A percentile compares a stretch with the other conserved stretches of the same genome.
Evolutionary conservation across 768 basidiomycete genomes (phyloP).

Genomic region (Sarcodon aspratus): DNA sequence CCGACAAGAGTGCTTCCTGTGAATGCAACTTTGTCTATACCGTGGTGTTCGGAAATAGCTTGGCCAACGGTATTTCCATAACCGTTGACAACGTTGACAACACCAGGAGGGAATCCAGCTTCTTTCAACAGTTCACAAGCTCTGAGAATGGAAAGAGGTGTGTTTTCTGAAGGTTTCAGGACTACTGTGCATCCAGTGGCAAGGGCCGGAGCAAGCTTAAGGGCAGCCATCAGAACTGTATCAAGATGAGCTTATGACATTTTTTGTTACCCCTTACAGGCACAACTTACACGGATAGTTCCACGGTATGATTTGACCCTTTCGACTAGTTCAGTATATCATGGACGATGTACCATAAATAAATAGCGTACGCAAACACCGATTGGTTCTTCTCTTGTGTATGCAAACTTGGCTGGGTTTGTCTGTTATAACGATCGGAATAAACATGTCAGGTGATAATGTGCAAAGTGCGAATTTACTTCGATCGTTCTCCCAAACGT

Average conservation of each 20-base stretch:
- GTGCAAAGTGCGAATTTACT: background rate
- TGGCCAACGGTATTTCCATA: conserved; percentile 61
- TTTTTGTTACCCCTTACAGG: no score
- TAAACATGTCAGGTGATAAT: no score
- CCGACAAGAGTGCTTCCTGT: conserved; percentile 79
- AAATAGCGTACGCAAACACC: no score
- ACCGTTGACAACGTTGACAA: conserved; percentile 67
- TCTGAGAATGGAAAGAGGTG: conserved; percentile 53
- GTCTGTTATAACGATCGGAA: no score
- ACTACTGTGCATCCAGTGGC: conserved; percentile 72
- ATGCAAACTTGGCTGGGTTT: background rate
- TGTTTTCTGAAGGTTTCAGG: conserved; percentile 76
- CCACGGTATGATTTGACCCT: no score
- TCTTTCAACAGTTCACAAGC: conserved; percentile 41
- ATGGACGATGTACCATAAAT: no score
- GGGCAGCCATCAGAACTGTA: conserved; percentile 47
- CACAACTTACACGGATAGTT: no score
- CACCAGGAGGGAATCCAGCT: conserved; percentile 70
- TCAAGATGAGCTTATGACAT: background rate
- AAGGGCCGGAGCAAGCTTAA: conserved; percentile 71
- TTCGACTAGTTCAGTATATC: no score
- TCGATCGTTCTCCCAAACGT: conserved; percentile 25
- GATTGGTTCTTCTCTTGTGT: conserved; percentile 1
- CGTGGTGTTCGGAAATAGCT: conserved; percentile 54
- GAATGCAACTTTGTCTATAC: conserved; percentile 71